A percentile compares a stretch with the other conserved stretches of the same genome.
Conservation (phyloP, 2,329 filamentous ascomycete genomes). For the Pestalotiopsis fici region DNA sequence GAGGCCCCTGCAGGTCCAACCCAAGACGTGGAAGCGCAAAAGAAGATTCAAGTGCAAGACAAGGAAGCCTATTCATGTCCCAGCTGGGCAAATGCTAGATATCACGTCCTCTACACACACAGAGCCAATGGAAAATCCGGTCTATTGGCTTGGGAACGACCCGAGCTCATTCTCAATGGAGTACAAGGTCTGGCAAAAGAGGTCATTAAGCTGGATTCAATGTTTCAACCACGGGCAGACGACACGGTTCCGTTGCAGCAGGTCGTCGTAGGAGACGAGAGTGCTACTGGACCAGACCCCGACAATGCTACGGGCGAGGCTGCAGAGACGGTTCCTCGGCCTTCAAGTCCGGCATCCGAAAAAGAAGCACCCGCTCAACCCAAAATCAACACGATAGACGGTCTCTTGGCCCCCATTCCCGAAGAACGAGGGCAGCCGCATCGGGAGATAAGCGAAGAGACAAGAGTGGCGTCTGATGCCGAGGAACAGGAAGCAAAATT, state of each 20-base stretch:
- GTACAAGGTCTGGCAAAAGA: conserved; percentile 40
- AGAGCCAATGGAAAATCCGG: conserved; percentile 41
- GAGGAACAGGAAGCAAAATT: conserved; percentile 11
- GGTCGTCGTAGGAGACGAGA: conserved; percentile 23
- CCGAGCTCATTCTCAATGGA: conserved; percentile 45
- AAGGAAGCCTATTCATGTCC: conserved; percentile 43
- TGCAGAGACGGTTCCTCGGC: conserved; percentile 5
- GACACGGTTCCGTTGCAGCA: conserved; percentile 31
- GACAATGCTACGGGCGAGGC: conserved; percentile 8
- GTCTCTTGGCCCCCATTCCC: conserved; percentile 19
- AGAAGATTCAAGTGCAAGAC: not conserved
- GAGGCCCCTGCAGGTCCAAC: not conserved
- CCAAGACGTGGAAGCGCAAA: not conserved
- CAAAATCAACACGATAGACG: conserved; percentile 2
- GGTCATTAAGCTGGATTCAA: conserved; percentile 36
- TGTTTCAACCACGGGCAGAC: conserved; percentile 30
- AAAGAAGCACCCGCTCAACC: not conserved
- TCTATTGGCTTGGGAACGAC: conserved; percentile 49
- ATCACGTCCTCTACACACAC: conserved; percentile 42
- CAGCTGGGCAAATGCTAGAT: conserved; percentile 46
- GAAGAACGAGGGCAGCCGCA: conserved; percentile 22
- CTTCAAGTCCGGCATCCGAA: not conserved
- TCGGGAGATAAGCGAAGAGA: conserved; percentile 28
- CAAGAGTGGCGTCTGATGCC: conserved; percentile 12
- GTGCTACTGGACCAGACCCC: not conserved